A percentile compares a stretch with the other conserved stretches of the same genome.
Conservation (phyloP, 805 yeast genomes). For the Debaryomyces prosopidis region DNA sequence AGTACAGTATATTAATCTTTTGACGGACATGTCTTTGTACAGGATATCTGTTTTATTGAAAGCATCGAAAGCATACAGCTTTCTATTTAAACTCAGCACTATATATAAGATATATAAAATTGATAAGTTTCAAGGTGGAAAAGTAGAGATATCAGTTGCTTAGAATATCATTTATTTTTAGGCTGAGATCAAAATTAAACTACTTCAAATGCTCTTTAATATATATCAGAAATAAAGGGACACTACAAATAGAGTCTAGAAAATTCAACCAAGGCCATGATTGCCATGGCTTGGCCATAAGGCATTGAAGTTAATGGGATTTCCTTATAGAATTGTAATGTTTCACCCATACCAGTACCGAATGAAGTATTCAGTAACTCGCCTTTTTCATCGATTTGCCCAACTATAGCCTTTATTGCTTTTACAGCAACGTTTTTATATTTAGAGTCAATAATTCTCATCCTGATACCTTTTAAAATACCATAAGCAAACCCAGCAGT, state of each 20-base stretch:
- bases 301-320: slow-evolving; percentile 37
- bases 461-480: slow-evolving; percentile 29
- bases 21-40: too few species aligned
- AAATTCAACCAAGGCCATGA: slow-evolving; percentile 34
- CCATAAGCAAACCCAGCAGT: slow-evolving; percentile 40
- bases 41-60: too few species aligned
- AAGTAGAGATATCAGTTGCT: too few species aligned
- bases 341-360: slow-evolving; percentile 37
- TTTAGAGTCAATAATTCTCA: slow-evolving; percentile 21
- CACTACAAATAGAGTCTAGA: slow-evolving; percentile 16
- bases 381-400: slow-evolving; percentile 27
- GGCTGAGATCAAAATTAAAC: too few species aligned
- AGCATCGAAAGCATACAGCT: too few species aligned
- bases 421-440: slow-evolving; percentile 24
- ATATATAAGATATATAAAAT: too few species aligned
- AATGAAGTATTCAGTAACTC: slow-evolving; percentile 34
- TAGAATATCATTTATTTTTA: too few species aligned
- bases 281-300: slow-evolving; percentile 40
- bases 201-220: too few species aligned
- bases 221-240: too few species aligned
- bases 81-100: too few species aligned
- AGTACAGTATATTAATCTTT: too few species aligned
- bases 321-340: slow-evolving; percentile 31
- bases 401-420: slow-evolving; percentile 31
- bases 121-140: too few species aligned